Percentiles rank a stretch among this genome's conserved stretches.
phyloP scores from a whole-genome alignment of 768 basidiomycete species.

The Gloeostereum incarnatum region DNA sequence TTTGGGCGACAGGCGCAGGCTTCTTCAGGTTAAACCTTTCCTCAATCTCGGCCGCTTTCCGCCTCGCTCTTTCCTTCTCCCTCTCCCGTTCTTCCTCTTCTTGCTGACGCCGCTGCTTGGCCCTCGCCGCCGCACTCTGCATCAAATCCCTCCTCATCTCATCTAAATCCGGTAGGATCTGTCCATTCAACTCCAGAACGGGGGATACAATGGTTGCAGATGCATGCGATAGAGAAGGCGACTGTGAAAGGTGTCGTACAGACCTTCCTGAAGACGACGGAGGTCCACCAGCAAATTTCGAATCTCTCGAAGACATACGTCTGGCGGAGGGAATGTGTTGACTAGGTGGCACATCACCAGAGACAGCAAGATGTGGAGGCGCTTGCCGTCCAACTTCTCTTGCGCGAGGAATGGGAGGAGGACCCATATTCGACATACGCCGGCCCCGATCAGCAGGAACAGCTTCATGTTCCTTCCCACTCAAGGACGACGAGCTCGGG shows the following conservation, averaged over 20 bases:
- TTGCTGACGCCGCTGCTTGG: slow-evolving; percentile 66
- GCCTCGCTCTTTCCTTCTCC: slow-evolving; percentile 70
- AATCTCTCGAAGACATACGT: slow-evolving; percentile 36
- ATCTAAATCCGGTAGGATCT: slow-evolving; percentile 39
- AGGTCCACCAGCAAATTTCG: slow-evolving; percentile 24
- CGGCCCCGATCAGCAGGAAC: too few relatives aligned
- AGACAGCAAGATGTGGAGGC: slow-evolving; percentile 50
- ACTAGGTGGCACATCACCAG: slow-evolving; percentile 14
- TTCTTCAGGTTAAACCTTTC: slow-evolving; percentile 44
- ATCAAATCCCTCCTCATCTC: slow-evolving; percentile 67
- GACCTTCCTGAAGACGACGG: slow-evolving; percentile 16
- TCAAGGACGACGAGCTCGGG: too few relatives aligned
- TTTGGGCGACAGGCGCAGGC: too few relatives aligned
- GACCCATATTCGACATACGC: slow-evolving; percentile 38
- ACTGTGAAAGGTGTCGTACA: slow-evolving; percentile 27
- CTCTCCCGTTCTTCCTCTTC: slow-evolving; percentile 81
- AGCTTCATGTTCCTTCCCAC: too few relatives aligned
- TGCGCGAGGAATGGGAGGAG: slow-evolving; percentile 35
- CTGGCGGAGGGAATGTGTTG: too few relatives aligned
- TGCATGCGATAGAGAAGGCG: slow-evolving; percentile 32
- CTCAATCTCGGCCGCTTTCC: slow-evolving; percentile 73
- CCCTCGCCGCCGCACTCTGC: slow-evolving; percentile 80
- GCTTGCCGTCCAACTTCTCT: slow-evolving; percentile 39
- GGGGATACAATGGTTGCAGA: slow-evolving; percentile 29
- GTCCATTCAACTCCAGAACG: slow-evolving; percentile 10